Evolutionary conservation across 257 asterid genomes (phyloP), one percentile per base, ranked within the genome.

Genomic region (Galeopsis tetrahit): DNA sequence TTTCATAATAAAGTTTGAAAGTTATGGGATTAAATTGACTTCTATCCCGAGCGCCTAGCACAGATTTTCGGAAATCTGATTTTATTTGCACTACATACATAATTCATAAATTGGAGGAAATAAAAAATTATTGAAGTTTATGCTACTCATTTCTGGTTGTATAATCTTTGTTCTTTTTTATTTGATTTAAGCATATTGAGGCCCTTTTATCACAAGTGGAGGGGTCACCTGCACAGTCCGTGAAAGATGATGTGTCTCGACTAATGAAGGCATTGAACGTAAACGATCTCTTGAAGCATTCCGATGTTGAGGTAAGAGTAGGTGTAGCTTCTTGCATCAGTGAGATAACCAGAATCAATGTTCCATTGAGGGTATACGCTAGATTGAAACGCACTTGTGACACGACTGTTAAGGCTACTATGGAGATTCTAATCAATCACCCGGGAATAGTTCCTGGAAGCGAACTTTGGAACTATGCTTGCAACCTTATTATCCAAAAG

Each of bases 291-390:
- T 66, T 90, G 77, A 85, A 82, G 86, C 96, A 92, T 89, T 75
- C 89, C 9, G 85, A 92, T 82, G 77, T 66, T 71, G 98, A 92
- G 58, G 96, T 95, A 66, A 95, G 80, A 86, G 98, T 83, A 60
- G 96, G 92, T 28, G 93, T 95, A 71, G 97, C 98, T 70, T 87
- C 99, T 74, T 95, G 99, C 83, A 86, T 95, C 71, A 90, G 99
- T 76, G 99, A 95, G 84, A 87, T 95, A 72, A 92, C 96, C 44
- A 87, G 99, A 84, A 95, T 95, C 63, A 95, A 98, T 48, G 98
- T 98, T 11, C 99, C 99, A 21, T 21, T 21, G 28, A 21, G 28
- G 28, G 28, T 21, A 21, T 21, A 21, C 28, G 28, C 28, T 21
- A 21, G 28, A 21, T 21, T 1, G 28, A 21, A 21, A 21, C 28